Conservation (phyloP, 192 early-diverging fungal genomes). For the Backusella tuberculispora region DNA sequence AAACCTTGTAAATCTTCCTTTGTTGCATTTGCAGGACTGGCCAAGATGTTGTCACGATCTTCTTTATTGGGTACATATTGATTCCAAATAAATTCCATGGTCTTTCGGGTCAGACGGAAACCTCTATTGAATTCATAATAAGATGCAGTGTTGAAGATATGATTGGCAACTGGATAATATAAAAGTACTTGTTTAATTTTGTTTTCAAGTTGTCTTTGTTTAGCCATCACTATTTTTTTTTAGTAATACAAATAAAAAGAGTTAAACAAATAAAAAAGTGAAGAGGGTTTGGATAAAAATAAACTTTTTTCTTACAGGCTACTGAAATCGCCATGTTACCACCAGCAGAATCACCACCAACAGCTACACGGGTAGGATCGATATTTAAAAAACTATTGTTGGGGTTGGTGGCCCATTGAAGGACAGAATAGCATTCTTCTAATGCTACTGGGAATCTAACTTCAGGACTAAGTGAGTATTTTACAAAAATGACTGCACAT, state of each 20-base stretch:
- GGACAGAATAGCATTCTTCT: conserved; percentile 25
- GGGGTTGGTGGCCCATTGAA: conserved; percentile 15
- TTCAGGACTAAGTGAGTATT: conserved; percentile 30
- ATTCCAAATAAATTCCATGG: conserved; percentile 24
- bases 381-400: background rate
- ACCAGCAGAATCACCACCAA: conserved; percentile 33
- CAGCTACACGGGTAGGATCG: conserved; percentile 7
- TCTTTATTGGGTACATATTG: conserved; percentile 16
- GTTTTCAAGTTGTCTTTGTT: background rate
- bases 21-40: background rate
- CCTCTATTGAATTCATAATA: conserved; percentile 12
- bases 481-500: conserved; percentile 26
- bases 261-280: background rate
- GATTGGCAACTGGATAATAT: conserved; percentile 24
- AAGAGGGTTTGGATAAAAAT: background rate
- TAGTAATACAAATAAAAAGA: no score
- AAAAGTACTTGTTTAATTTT: conserved; percentile 4
- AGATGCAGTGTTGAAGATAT: conserved; percentile 9
- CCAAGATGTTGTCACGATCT: background rate
- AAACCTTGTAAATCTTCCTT: conserved; percentile 14
- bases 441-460: conserved; percentile 20
- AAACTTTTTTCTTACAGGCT: background rate
- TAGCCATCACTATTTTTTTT: conserved; percentile 22
- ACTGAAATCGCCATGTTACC: conserved; percentile 22
- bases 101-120: background rate